Conservation (phyloP, 208 protist genomes). For the Tritrichomonas foetus region DNA sequence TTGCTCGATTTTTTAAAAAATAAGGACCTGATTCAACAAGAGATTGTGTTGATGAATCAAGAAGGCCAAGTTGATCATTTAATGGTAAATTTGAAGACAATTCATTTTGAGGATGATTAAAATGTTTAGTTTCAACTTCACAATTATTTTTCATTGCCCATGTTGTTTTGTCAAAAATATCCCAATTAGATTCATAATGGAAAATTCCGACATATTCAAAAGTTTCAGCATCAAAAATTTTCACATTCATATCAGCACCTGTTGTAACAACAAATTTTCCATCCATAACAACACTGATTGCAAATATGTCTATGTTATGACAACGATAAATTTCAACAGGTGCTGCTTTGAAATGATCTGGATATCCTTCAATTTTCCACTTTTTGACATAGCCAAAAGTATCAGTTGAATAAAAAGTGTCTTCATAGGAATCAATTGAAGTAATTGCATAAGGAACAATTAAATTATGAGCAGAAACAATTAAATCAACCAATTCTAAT, state of each 20-base stretch:
- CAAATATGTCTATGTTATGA: too few species aligned
- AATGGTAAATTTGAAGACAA: too few species aligned
- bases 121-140: not conserved
- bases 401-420: not conserved
- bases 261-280: not conserved
- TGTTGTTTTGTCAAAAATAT: not conserved
- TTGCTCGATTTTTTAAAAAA: too few species aligned
- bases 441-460: not conserved
- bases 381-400: conserved; percentile 20
- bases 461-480: not conserved
- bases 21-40: too few species aligned
- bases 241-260: not conserved
- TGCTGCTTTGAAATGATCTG: not conserved
- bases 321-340: too few species aligned
- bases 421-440: not conserved
- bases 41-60: too few species aligned
- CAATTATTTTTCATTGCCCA: not conserved
- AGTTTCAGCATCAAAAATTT: not conserved
- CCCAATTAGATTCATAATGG: not conserved
- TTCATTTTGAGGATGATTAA: not conserved
- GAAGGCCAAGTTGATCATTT: too few species aligned
- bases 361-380: not conserved
- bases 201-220: conserved; percentile 19
- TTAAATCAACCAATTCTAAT: not conserved
- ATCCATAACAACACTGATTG: not conserved